A percentile compares a stretch with the other conserved stretches of the same genome.
These are phyloP conservation scores for Trichomonas tenax DNA, from an alignment of 208 protist species.

Conservation along the genomic window DNA sequence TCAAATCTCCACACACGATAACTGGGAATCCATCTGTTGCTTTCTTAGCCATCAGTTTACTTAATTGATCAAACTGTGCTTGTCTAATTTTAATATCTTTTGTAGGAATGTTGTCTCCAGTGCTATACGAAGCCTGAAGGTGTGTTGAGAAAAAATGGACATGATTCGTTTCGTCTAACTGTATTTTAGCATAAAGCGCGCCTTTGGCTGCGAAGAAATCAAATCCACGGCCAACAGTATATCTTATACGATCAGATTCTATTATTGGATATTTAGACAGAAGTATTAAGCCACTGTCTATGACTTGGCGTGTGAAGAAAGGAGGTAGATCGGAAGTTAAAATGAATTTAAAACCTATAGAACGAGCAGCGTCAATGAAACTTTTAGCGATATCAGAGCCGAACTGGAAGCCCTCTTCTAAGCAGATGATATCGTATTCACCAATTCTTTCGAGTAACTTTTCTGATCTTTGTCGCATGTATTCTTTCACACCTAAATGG, in stretches of 20 bases:
- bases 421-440: not conserved
- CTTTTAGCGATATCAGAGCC: not conserved
- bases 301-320: not conserved
- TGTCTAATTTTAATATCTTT: not conserved
- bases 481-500: not conserved
- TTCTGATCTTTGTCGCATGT: not conserved
- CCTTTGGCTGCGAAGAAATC: not conserved
- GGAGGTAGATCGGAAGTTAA: not conserved
- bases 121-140: not conserved
- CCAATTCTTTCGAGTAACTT: not conserved
- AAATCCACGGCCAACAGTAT: not conserved
- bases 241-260: not conserved
- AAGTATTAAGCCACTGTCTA: not conserved
- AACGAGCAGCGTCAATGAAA: not conserved
- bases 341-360: not conserved
- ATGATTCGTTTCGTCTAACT: not conserved
- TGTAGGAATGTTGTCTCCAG: not conserved
- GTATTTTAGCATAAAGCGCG: not conserved
- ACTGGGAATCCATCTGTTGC: not conserved
- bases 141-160: not conserved
- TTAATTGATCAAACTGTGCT: not conserved
- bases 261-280: not conserved
- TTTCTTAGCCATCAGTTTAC: not conserved
- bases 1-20: not conserved
- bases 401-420: not conserved